Evolutionary conservation across 768 basidiomycete genomes (phyloP).

Genomic region (Amanita subjunquillea): DNA sequence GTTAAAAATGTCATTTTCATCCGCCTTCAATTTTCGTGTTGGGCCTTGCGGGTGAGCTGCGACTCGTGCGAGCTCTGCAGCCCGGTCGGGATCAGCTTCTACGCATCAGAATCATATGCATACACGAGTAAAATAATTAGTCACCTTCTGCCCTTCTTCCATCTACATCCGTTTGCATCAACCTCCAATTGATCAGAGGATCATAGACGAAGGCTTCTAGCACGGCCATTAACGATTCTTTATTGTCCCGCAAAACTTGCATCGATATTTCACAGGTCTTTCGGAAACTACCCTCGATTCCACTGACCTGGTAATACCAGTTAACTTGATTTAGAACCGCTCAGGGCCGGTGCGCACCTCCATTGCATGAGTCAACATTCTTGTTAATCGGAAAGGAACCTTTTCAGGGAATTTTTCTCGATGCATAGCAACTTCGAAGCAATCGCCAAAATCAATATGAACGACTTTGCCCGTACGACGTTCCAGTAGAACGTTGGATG

Average conservation of each 20-base stretch:
- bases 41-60: slow-evolving; percentile 74
- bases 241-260: slow-evolving; percentile 91
- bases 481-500: slow-evolving; percentile 87
- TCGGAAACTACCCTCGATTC: slow-evolving; percentile 95
- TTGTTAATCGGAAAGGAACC: slow-evolving; percentile 94
- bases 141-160: slow-evolving; percentile 58
- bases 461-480: slow-evolving; percentile 76
- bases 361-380: slow-evolving; percentile 99
- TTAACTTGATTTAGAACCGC: slow-evolving; percentile 4
- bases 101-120: slow-evolving; percentile 26
- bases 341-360: slow-evolving; percentile 50
- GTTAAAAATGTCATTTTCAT: slow-evolving; percentile 91
- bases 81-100: slow-evolving; percentile 35
- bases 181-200: slow-evolving; percentile 93
- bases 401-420: slow-evolving; percentile 99
- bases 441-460: slow-evolving; percentile 99
- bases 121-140: slow-evolving; percentile 3
- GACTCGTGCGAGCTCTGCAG: slow-evolving; percentile 54
- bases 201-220: slow-evolving; percentile 98
- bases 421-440: slow-evolving; percentile 96
- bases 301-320: slow-evolving; percentile 60
- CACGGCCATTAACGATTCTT: slow-evolving; percentile 98
- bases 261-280: slow-evolving; percentile 97
- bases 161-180: slow-evolving; percentile 80
- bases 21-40: slow-evolving; percentile 73